These are phyloP conservation scores for Mycena belliarum DNA, from an alignment of 768 basidiomycete species.

Conservation along the genomic window DNA sequence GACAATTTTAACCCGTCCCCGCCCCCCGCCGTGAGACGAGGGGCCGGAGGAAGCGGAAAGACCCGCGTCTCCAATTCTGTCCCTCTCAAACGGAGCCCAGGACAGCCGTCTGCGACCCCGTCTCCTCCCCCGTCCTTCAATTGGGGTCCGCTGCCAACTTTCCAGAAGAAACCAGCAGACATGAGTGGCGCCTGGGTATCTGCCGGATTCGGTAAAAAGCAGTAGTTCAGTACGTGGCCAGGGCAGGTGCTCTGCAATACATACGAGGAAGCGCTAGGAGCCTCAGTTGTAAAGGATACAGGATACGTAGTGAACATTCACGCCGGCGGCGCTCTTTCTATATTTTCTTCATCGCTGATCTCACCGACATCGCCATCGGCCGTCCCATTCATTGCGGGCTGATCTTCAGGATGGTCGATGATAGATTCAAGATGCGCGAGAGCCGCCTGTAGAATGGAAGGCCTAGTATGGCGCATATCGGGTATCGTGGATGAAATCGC, in stretches of 20 bases:
- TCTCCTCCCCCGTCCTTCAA: slow-evolving; percentile 44
- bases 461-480: slow-evolving; percentile 86
- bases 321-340: not conserved
- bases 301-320: not conserved
- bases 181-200: slow-evolving; percentile 21
- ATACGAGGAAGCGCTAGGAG: not conserved
- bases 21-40: slow-evolving; percentile 33
- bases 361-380: slow-evolving; percentile 8
- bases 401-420: slow-evolving; percentile 54
- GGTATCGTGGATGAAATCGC: slow-evolving; percentile 74
- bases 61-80: slow-evolving; percentile 38
- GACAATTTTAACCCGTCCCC: slow-evolving; percentile 44
- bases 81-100: slow-evolving; percentile 38
- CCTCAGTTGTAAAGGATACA: not conserved
- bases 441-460: slow-evolving; percentile 58
- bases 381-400: slow-evolving; percentile 3
- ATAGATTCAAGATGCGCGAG: slow-evolving; percentile 83
- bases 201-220: slow-evolving; percentile 18
- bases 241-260: not conserved
- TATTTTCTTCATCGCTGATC: slow-evolving; percentile 12
- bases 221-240: not conserved
- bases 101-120: slow-evolving; percentile 26
- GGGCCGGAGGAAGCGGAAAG: slow-evolving; percentile 35
- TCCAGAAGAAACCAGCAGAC: slow-evolving; percentile 32
- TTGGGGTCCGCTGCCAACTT: slow-evolving; percentile 64